phyloP scores from a whole-genome alignment of 805 yeast species.

The Myxozyma mucilagina region DNA sequence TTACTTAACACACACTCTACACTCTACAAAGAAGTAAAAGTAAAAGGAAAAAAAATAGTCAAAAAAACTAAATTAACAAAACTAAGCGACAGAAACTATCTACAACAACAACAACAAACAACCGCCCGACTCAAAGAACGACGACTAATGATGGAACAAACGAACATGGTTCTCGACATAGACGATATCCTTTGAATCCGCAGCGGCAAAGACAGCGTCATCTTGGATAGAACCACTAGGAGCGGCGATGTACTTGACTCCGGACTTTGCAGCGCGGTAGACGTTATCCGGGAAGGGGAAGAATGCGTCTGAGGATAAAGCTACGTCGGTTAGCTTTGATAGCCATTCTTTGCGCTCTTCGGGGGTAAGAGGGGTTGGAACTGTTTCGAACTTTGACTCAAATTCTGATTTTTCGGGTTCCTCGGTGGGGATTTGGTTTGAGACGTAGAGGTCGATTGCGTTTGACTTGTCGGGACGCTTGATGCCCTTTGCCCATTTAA shows the following conservation, averaged over 20 bases:
- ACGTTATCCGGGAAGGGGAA: conserved; percentile 99
- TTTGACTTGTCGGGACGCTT: conserved; percentile 98
- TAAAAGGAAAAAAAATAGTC: too few relatives aligned
- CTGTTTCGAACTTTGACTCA: conserved; percentile 78
- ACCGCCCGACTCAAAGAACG: too few relatives aligned
- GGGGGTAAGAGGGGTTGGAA: conserved; percentile 80
- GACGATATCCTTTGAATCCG: conserved; percentile 84
- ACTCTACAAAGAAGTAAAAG: too few relatives aligned
- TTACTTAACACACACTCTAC: too few relatives aligned
- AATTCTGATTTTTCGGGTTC: conserved; percentile 94
- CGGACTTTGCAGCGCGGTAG: conserved; percentile 94
- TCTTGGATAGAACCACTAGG: conserved; percentile 98
- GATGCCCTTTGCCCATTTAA: conserved; percentile 97
- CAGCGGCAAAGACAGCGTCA: conserved; percentile 92
- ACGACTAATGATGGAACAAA: conserved; percentile 85
- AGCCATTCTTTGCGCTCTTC: conserved; percentile 90
- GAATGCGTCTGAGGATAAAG: conserved; percentile 96
- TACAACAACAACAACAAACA: not conserved
- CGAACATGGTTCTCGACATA: conserved; percentile 97
- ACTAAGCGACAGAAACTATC: not conserved
- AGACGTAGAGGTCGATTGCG: conserved; percentile 92
- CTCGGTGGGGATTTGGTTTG: conserved; percentile 83
- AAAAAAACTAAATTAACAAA: too few relatives aligned
- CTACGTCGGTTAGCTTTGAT: conserved; percentile 74
- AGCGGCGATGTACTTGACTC: conserved; percentile 94